Percentiles rank a stretch among this genome's conserved stretches.
These are phyloP conservation scores for Kuraishia hungarica DNA, from an alignment of 805 yeast genomes.

Conservation along the genomic window DNA sequence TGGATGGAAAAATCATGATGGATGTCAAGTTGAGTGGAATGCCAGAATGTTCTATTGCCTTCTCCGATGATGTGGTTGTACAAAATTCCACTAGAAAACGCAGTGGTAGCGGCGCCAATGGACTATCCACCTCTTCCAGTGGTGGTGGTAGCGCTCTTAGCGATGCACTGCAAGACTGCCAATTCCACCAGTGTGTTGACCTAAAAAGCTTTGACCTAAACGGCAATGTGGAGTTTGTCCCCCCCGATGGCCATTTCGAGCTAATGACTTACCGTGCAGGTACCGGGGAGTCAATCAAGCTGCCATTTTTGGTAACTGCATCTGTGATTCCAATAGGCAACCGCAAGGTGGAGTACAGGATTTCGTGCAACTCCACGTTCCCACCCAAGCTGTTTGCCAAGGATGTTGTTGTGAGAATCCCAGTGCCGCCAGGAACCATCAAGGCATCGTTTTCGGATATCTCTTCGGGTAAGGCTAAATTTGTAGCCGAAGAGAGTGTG, in stretches of 20 bases:
- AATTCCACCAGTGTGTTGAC: slow-evolving; percentile 82
- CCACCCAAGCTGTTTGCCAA: slow-evolving; percentile 52
- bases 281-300: slow-evolving; percentile 39
- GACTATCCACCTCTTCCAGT: slow-evolving; percentile 8
- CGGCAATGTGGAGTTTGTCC: slow-evolving; percentile 60
- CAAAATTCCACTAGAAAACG: slow-evolving; percentile 1
- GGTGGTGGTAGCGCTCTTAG: slow-evolving; percentile 29
- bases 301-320: slow-evolving; percentile 67
- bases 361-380: slow-evolving; percentile 56
- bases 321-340: slow-evolving; percentile 35
- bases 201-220: slow-evolving; percentile 59
- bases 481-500: slow-evolving; percentile 53
- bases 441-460: slow-evolving; percentile 31
- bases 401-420: slow-evolving; percentile 55
- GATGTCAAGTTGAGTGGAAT: slow-evolving; percentile 69
- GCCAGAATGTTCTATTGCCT: slow-evolving; percentile 78
- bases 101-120: slow-evolving; percentile 5
- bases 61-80: slow-evolving; percentile 26
- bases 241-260: slow-evolving; percentile 86
- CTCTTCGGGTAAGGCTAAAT: slow-evolving; percentile 61
- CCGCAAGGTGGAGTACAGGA: slow-evolving; percentile 40
- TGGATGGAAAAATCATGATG: slow-evolving; percentile 68
- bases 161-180: slow-evolving; percentile 65
- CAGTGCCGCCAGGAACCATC: slow-evolving; percentile 58
- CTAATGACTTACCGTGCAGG: slow-evolving; percentile 61